phyloP scores from a whole-genome alignment of 352 stramenopile genomes.

The Blastocystis hominis region DNA sequence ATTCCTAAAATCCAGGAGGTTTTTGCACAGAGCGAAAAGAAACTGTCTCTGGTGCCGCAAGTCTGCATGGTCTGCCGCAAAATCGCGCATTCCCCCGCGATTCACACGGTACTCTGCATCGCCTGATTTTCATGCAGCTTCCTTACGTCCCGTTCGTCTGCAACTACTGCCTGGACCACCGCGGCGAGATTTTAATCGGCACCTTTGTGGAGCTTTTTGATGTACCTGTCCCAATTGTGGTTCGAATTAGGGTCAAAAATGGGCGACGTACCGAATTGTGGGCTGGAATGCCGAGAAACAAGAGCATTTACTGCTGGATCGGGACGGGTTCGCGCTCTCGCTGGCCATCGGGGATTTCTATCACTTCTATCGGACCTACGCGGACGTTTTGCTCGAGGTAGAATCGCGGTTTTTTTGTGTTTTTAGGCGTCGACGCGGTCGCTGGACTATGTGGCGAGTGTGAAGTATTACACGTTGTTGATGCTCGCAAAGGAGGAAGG shows the following conservation, averaged over 20 bases:
- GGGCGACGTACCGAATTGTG: not conserved
- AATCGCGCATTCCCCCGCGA: not conserved
- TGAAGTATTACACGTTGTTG: conserved; percentile 9
- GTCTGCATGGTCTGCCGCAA: not conserved
- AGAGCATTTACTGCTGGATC: not conserved
- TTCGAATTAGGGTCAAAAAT: not conserved
- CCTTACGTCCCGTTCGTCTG: conserved; percentile 4
- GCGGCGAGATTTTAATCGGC: not conserved
- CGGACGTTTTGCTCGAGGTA: not conserved
- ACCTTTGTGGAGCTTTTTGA: not conserved
- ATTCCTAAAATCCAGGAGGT: not conserved
- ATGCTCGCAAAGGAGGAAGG: not conserved
- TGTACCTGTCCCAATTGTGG: not conserved
- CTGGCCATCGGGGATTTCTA: not conserved
- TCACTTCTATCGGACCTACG: not conserved
- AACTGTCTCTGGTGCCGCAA: not conserved
- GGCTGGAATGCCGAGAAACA: not conserved
- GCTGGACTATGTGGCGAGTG: not conserved
- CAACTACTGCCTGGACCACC: conserved; percentile 38
- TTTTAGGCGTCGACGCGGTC: not conserved
- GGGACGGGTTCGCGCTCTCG: not conserved
- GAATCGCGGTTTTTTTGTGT: not conserved
- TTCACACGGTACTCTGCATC: not conserved
- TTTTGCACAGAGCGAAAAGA: not conserved
- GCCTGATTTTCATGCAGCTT: not conserved